phyloP scores from a whole-genome alignment of 2,329 filamentous ascomycete species.

The Furcasterigmium sp. region DNA sequence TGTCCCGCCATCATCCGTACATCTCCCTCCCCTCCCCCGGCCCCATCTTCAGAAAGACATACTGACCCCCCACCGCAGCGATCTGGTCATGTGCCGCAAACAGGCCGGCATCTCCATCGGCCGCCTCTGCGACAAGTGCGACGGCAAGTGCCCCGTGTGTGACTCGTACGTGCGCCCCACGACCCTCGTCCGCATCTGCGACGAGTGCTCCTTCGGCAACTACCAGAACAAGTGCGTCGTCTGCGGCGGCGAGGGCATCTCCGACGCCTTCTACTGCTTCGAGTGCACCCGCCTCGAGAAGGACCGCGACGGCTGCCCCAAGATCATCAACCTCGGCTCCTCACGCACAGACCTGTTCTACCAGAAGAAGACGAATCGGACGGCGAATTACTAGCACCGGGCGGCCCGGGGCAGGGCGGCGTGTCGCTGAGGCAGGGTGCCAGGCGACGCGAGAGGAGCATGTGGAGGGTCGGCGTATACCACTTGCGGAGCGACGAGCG shows the following conservation, averaged over 20 bases:
- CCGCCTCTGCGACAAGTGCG: conserved; percentile 98
- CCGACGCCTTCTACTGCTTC: conserved; percentile 98
- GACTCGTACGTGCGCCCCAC: conserved; percentile 98
- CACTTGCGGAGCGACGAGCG: too few relatives aligned
- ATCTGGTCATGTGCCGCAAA: conserved; percentile 99
- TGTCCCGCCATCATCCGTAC: conserved; percentile 94
- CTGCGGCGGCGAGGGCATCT: conserved; percentile 96
- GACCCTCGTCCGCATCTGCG: conserved; percentile 95
- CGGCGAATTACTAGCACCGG: conserved; percentile 45
- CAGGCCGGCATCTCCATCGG: conserved; percentile 96
- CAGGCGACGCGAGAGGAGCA: too few relatives aligned
- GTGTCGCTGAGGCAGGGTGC: too few relatives aligned
- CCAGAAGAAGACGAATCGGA: conserved; percentile 62
- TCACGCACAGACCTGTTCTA: conserved; percentile 83
- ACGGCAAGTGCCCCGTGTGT: conserved; percentile 98
- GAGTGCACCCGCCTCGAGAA: conserved; percentile 97
- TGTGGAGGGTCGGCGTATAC: too few relatives aligned
- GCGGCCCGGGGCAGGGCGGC: conserved; percentile 48
- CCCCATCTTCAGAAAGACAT: conserved; percentile 6
- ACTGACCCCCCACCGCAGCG: conserved; percentile 44
- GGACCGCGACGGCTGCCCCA: conserved; percentile 94
- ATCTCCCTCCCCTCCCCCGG: conserved; percentile 22
- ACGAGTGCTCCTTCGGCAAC: conserved; percentile 99
- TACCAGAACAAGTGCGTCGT: conserved; percentile 99
- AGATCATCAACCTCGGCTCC: conserved; percentile 98